These are phyloP conservation scores for Beta corolliflora DNA, from an alignment of 179 eudicot species.

Conservation along the genomic window DNA sequence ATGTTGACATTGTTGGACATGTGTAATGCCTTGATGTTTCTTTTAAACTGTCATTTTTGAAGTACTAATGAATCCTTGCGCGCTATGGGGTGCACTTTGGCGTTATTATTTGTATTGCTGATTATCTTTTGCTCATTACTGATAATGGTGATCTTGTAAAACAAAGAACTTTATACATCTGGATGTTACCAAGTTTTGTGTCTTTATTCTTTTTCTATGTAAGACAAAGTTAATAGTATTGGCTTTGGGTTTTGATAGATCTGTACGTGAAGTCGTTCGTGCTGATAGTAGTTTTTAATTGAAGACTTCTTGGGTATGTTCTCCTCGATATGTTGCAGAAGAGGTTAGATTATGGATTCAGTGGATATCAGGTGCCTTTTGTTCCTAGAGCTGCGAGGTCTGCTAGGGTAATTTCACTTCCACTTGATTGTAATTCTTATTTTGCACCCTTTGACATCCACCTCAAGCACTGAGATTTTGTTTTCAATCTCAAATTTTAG, in stretches of 20 bases:
- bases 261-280: not conserved
- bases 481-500: constrained; percentile 38
- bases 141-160: not conserved
- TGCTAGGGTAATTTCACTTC: constrained; percentile 57
- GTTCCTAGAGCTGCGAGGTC: constrained; percentile 84
- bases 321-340: constrained; percentile 80
- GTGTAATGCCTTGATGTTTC: no score
- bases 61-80: not conserved
- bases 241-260: constrained; percentile 6
- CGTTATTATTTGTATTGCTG: constrained; percentile 7
- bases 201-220: not conserved
- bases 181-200: not conserved
- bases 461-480: not conserved
- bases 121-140: not conserved
- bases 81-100: not conserved
- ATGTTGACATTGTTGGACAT: no score
- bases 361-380: constrained; percentile 82
- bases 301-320: constrained; percentile 53
- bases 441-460: not conserved
- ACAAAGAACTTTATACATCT: not conserved
- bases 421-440: not conserved
- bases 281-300: constrained; percentile 14
- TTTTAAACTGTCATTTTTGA: not conserved
- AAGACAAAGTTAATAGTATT: not conserved
- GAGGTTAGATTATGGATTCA: constrained; percentile 70